These are phyloP conservation scores for Oidiodendron maius DNA, from an alignment of 495 filamentous ascomycete genomes.

Conservation along the genomic window DNA sequence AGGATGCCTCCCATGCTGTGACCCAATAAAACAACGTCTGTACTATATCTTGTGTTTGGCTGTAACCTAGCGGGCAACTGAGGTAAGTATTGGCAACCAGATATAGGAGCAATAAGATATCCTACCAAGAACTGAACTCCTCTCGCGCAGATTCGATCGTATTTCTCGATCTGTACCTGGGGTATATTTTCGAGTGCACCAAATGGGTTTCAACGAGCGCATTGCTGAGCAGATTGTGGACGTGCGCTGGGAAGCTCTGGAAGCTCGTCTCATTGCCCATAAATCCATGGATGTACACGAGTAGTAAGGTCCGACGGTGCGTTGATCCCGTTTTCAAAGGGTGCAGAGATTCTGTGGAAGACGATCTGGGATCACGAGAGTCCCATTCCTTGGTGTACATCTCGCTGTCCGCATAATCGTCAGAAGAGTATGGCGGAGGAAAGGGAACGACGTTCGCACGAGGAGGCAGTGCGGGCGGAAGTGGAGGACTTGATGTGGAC, in stretches of 20 bases:
- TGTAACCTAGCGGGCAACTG: constrained; percentile 48
- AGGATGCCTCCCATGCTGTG: constrained; percentile 90
- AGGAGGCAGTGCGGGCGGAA: constrained; percentile 18
- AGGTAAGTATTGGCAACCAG: constrained; percentile 7
- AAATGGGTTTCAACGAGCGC: constrained; percentile 65
- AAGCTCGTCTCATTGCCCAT: constrained; percentile 89
- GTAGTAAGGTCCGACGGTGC: constrained; percentile 57
- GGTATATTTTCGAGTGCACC: constrained; percentile 88
- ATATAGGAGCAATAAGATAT: background rate
- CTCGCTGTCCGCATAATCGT: constrained; percentile 15
- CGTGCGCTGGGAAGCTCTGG: constrained; percentile 77
- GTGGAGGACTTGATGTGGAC: background rate
- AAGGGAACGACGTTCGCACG: constrained; percentile 8
- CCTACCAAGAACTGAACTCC: constrained; percentile 71
- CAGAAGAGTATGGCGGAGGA: constrained; percentile 17
- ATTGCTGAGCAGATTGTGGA: constrained; percentile 70
- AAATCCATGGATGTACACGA: constrained; percentile 91
- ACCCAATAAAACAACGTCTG: constrained; percentile 79
- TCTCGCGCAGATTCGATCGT: constrained; percentile 66
- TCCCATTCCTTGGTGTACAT: constrained; percentile 21
- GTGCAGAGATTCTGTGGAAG: constrained; percentile 57
- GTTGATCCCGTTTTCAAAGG: constrained; percentile 34
- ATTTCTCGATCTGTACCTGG: constrained; percentile 79
- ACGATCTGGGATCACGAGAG: constrained; percentile 50
- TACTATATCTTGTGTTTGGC: constrained; percentile 66